phyloP scores from a whole-genome alignment of 805 yeast species.

The Myxozyma sirexii region DNA sequence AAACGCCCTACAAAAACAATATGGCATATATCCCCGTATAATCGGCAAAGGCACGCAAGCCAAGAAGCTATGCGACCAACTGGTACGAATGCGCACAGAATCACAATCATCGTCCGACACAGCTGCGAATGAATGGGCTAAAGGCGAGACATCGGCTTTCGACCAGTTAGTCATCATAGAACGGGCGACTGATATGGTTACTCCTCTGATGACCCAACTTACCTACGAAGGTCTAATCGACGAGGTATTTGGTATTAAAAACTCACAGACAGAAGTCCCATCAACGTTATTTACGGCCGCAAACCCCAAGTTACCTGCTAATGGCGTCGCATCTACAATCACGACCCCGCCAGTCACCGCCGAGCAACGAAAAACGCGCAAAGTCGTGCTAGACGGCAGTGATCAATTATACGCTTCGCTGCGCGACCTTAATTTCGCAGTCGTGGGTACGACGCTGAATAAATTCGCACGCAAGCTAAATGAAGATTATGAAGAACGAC shows the following conservation, averaged over 20 bases:
- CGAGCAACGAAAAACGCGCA: slow-evolving; percentile 28
- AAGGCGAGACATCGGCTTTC: slow-evolving; percentile 37
- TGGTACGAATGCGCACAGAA: slow-evolving; percentile 40
- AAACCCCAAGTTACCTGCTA: slow-evolving; percentile 11
- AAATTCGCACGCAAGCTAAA: slow-evolving; percentile 71
- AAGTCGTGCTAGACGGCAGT: slow-evolving; percentile 39
- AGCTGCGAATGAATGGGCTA: slow-evolving; percentile 35
- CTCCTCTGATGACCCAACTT: slow-evolving; percentile 73
- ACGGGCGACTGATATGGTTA: slow-evolving; percentile 70
- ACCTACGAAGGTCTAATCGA: slow-evolving; percentile 82
- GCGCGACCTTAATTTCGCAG: slow-evolving; percentile 72
- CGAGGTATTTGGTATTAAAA: slow-evolving; percentile 58
- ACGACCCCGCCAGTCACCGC: slow-evolving; percentile 6
- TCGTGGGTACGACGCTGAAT: slow-evolving; percentile 74
- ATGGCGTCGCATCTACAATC: slow-evolving; percentile 9
- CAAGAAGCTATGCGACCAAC: slow-evolving; percentile 50
- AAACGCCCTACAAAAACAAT: slow-evolving; percentile 49
- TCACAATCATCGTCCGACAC: slow-evolving; percentile 23
- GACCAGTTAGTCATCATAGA: slow-evolving; percentile 77
- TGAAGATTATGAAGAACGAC: slow-evolving; percentile 62
- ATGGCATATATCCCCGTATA: slow-evolving; percentile 54
- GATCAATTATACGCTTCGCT: slow-evolving; percentile 58
- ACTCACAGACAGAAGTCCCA: slow-evolving; percentile 42
- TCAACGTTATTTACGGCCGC: slow-evolving; percentile 32
- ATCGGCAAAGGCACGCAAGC: slow-evolving; percentile 65